phyloP scores from a whole-genome alignment of 495 filamentous ascomycete genomes.

The Penicillium coffeae region DNA sequence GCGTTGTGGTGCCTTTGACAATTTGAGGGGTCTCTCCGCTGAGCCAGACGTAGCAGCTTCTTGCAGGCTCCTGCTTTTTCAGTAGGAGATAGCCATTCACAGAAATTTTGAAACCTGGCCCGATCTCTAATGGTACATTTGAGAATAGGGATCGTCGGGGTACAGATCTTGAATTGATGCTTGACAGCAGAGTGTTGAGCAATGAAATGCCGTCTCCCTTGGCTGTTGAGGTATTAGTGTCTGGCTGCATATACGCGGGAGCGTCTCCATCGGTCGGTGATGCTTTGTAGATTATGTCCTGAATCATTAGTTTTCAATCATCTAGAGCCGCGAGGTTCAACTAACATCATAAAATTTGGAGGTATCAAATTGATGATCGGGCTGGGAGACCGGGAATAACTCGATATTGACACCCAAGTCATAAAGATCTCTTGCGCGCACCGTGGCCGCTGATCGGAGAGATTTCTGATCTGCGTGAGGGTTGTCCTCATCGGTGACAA shows the following conservation, averaged over 20 bases:
- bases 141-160: slow-evolving; percentile 85
- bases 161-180: slow-evolving; percentile 85
- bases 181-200: slow-evolving; percentile 76
- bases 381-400: slow-evolving; percentile 82
- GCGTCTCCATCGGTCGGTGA: slow-evolving; percentile 64
- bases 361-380: slow-evolving; percentile 72
- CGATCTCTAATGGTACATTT: slow-evolving; percentile 79
- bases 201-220: slow-evolving; percentile 73
- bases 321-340: background rate
- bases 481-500: slow-evolving; percentile 93
- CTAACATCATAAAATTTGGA: slow-evolving; percentile 88
- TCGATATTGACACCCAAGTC: slow-evolving; percentile 92
- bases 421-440: slow-evolving; percentile 90
- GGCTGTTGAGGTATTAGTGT: slow-evolving; percentile 46
- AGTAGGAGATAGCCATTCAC: slow-evolving; percentile 90
- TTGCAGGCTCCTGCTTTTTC: slow-evolving; percentile 72
- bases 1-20: slow-evolving; percentile 65
- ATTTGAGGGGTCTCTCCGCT: slow-evolving; percentile 80
- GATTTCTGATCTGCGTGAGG: slow-evolving; percentile 72
- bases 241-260: slow-evolving; percentile 48
- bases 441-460: slow-evolving; percentile 69
- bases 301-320: slow-evolving; percentile 3
- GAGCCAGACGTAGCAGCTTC: slow-evolving; percentile 82
- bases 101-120: slow-evolving; percentile 77
- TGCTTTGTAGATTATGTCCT: slow-evolving; percentile 78